Evolutionary conservation across 164 flowering plant species (phyloP).

Genomic region (Hamamelis virginiana): DNA sequence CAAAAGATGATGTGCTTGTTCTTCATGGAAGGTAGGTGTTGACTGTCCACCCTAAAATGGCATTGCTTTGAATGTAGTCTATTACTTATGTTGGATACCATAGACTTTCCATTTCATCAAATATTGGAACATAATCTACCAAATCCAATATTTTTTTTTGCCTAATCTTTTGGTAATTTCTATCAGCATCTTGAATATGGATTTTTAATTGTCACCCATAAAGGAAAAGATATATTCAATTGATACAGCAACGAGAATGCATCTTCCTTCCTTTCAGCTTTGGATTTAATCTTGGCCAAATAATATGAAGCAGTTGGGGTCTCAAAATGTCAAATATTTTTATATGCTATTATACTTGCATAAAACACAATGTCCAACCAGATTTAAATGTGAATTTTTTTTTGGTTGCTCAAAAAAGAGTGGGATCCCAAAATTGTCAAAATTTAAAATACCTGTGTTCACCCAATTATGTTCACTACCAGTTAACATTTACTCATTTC

Average conservation of each 20-base stretch:
- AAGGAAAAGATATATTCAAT: not conserved
- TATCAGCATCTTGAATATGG: not conserved
- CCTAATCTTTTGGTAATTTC: not conserved
- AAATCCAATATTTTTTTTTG: not conserved
- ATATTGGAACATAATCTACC: not conserved
- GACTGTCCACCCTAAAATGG: not conserved
- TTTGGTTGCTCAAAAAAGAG: not conserved
- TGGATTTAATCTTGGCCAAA: not conserved
- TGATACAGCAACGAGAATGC: not conserved
- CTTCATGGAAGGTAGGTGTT: constrained; percentile 66
- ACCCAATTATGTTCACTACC: not conserved
- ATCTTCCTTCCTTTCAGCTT: not conserved
- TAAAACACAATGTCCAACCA: not conserved
- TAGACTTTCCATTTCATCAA: not conserved
- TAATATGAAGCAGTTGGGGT: not conserved
- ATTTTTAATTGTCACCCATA: not conserved
- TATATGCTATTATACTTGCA: not conserved
- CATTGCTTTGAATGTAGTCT: not conserved
- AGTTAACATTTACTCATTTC: not conserved
- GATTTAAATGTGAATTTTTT: constrained; percentile 2
- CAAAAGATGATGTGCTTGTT: constrained; percentile 54
- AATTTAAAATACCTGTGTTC: not conserved
- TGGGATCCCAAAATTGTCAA: not conserved
- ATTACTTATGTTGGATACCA: not conserved
- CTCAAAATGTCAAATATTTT: not conserved